These are phyloP conservation scores for Terfezia claveryi DNA, from an alignment of 495 filamentous ascomycete genomes.

Conservation along the genomic window DNA sequence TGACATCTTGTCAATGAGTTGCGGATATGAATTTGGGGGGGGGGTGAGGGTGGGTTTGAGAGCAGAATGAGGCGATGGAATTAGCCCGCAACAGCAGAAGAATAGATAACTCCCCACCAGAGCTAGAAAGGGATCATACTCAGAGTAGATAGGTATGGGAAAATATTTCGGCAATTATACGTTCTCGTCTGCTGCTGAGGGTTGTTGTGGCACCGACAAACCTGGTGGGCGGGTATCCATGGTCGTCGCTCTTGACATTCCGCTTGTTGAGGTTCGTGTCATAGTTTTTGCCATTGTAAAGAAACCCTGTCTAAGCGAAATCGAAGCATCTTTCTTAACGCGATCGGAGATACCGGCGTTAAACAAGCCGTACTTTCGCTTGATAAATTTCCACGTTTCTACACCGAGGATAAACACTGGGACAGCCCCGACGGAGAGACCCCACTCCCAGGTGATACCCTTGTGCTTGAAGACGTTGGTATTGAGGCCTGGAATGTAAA, in stretches of 20 bases:
- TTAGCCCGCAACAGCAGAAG: no score
- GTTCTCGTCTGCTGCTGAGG: no score
- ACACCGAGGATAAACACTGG: constrained; percentile 35
- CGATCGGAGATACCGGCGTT: constrained; percentile 17
- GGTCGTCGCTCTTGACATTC: constrained; percentile 10
- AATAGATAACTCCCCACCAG: no score
- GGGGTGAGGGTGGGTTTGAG: no score
- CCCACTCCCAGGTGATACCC: constrained; percentile 51
- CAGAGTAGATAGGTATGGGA: no score
- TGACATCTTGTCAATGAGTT: no score
- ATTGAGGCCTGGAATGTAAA: constrained; percentile 50
- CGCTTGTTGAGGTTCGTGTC: constrained; percentile 8
- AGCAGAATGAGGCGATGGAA: no score
- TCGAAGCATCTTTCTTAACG: constrained; percentile 18
- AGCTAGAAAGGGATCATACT: no score
- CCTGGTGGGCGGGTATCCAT: constrained; percentile 13
- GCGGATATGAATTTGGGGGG: no score
- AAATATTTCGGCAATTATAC: no score
- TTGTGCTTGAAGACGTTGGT: constrained; percentile 43
- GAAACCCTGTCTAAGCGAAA: constrained; percentile 22
- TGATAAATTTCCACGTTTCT: constrained; percentile 41
- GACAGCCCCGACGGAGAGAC: constrained; percentile 30
- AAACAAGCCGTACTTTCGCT: constrained; percentile 25
- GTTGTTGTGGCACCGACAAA: background rate
- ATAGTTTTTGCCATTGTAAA: constrained; percentile 22